Evolutionary conservation across 2,329 filamentous ascomycete species (phyloP).

Genomic region (Aspergillus ustus): DNA sequence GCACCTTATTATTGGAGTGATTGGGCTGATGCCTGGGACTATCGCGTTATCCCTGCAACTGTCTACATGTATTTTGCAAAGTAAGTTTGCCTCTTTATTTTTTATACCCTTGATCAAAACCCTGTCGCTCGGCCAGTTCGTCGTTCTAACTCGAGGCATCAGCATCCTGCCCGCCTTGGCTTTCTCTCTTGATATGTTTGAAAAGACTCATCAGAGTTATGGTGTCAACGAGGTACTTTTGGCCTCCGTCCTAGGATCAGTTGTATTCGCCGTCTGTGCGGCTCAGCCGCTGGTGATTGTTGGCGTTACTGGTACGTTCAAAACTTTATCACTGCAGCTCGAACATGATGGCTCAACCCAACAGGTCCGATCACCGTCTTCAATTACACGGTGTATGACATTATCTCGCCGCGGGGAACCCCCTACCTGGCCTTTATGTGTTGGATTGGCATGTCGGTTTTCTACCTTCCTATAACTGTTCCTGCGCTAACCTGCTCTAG

Average conservation of each 20-base stretch:
- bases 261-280: conserved; percentile 79
- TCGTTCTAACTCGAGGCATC: conserved; percentile 19
- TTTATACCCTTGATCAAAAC: neutral
- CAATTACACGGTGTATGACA: conserved; percentile 92
- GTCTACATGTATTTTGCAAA: conserved; percentile 96
- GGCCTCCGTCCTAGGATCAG: conserved; percentile 78
- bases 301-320: conserved; percentile 71
- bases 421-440: conserved; percentile 90
- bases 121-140: neutral
- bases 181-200: conserved; percentile 92
- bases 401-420: conserved; percentile 75
- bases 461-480: neutral
- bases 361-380: conserved; percentile 87
- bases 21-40: conserved; percentile 87
- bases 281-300: conserved; percentile 90
- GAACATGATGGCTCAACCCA: neutral
- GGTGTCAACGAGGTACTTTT: conserved; percentile 92
- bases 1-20: conserved; percentile 80
- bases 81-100: conserved; percentile 53
- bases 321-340: neutral
- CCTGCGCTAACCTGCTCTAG: conserved; percentile 43
- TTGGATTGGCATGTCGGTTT: conserved; percentile 76
- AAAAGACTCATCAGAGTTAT: conserved; percentile 80
- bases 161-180: conserved; percentile 86
- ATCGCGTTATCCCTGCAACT: conserved; percentile 83